phyloP scores from a whole-genome alignment of 208 protist species.

The Leishmania amazonensis region DNA sequence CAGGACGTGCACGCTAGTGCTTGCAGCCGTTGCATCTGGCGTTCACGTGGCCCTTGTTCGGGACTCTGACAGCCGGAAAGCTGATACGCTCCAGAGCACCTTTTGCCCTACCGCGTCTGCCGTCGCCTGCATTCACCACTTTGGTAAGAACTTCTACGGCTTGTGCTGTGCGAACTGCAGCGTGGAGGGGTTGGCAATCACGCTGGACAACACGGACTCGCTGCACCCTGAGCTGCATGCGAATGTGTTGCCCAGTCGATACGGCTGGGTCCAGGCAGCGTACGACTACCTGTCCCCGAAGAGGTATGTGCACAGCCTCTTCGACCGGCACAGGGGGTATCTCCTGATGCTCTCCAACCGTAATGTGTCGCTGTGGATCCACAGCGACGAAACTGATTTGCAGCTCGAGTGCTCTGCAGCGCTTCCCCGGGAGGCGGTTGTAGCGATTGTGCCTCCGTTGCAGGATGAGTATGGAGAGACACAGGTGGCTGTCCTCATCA shows the following conservation, averaged over 20 bases:
- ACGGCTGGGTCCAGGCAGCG: conserved; percentile 15
- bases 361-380: conserved; percentile 36
- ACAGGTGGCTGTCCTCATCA: conserved; percentile 39
- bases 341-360: conserved; percentile 41
- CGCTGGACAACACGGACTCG: conserved; percentile 9
- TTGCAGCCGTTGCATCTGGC: conserved; percentile 55
- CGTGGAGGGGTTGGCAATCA: conserved; percentile 44
- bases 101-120: conserved; percentile 38
- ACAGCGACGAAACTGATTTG: conserved; percentile 19
- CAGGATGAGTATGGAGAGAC: conserved; percentile 13
- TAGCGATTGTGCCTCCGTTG: conserved; percentile 28
- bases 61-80: conserved; percentile 19
- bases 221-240: conserved; percentile 19
- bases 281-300: conserved; percentile 25
- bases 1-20: conserved; percentile 38
- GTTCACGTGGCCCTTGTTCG: conserved; percentile 49
- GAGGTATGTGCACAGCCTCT: conserved; percentile 50
- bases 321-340: conserved; percentile 34
- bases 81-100: conserved; percentile 21
- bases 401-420: conserved; percentile 18
- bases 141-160: conserved; percentile 53
- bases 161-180: conserved; percentile 68
- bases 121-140: conserved; percentile 39
- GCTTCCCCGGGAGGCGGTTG: conserved; percentile 4
- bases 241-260: conserved; percentile 9